Conservation (phyloP, 495 filamentous ascomycete species). For the Gamarada debralockiae region DNA sequence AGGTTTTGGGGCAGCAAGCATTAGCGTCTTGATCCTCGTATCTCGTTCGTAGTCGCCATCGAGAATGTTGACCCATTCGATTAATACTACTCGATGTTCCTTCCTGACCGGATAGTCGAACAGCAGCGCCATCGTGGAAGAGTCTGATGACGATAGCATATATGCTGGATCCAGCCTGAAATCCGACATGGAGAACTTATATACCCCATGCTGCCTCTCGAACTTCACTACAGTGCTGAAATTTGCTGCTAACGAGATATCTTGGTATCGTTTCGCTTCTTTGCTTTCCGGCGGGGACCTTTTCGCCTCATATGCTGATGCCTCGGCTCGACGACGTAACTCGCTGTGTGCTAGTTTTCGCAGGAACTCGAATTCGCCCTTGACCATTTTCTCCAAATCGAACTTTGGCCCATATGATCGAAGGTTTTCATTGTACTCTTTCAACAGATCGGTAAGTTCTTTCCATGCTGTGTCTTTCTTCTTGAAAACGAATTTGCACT, state of each 20-base stretch:
- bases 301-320: slow-evolving; percentile 16
- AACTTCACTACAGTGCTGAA: slow-evolving; percentile 24
- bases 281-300: neutral
- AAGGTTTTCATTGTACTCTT: slow-evolving; percentile 20
- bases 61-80: slow-evolving; percentile 19
- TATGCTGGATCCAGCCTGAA: slow-evolving; percentile 22
- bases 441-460: slow-evolving; percentile 18
- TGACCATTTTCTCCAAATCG: slow-evolving; percentile 14
- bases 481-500: slow-evolving; percentile 19
- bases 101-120: slow-evolving; percentile 24
- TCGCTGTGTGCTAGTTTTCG: slow-evolving; percentile 16
- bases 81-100: slow-evolving; percentile 24
- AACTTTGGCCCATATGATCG: slow-evolving; percentile 12
- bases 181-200: slow-evolving; percentile 22
- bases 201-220: slow-evolving; percentile 16
- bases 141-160: slow-evolving; percentile 10
- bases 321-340: slow-evolving; percentile 16
- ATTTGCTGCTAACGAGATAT: slow-evolving; percentile 19
- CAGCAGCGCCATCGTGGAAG: slow-evolving; percentile 22
- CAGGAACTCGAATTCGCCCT: slow-evolving; percentile 15
- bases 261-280: slow-evolving; percentile 10
- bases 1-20: slow-evolving; percentile 24
- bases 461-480: slow-evolving; percentile 18
- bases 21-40: slow-evolving; percentile 18
- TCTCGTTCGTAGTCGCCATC: slow-evolving; percentile 18